phyloP scores from a whole-genome alignment of 1,284 basidiomycete species.

The Leccinum fuscescens region DNA sequence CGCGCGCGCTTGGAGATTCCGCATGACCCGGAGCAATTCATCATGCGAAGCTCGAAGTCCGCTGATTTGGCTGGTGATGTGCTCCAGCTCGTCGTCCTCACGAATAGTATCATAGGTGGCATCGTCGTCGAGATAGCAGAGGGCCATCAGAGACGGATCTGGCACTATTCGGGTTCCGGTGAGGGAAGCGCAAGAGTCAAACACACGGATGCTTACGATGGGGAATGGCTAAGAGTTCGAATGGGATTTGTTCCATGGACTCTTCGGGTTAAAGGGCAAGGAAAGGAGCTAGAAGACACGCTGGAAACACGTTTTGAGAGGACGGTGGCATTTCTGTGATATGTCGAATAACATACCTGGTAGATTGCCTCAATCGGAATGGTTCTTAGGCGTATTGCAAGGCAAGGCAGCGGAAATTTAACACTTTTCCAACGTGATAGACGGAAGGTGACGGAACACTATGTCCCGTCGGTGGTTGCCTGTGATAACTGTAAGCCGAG shows the following conservation, averaged over 20 bases:
- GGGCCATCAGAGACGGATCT: constrained; percentile 27
- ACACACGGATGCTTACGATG: constrained; percentile 15
- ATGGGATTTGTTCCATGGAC: constrained; percentile 22
- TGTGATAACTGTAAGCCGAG: constrained; percentile 19
- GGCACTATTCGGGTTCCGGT: constrained; percentile 7
- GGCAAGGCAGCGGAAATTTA: constrained; percentile 23
- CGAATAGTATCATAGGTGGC: constrained; percentile 4
- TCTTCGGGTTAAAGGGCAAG: constrained; percentile 30
- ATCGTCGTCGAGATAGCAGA: constrained; percentile 26
- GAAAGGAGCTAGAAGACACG: constrained; percentile 22
- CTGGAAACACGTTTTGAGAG: constrained; percentile 29
- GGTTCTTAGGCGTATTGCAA: constrained; percentile 8
- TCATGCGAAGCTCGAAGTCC: constrained; percentile 34
- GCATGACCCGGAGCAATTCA: constrained; percentile 27
- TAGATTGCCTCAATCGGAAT: constrained; percentile 22
- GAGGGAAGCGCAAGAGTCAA: constrained; percentile 1
- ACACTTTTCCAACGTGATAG: constrained; percentile 9
- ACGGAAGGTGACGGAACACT: constrained; percentile 36
- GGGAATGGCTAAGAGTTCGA: constrained; percentile 22
- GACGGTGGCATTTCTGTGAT: constrained; percentile 15
- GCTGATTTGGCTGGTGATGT: constrained; percentile 26
- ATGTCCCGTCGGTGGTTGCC: constrained; percentile 47
- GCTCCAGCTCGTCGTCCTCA: constrained; percentile 27
- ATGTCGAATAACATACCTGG: constrained; percentile 23
- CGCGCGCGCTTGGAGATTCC: constrained; percentile 29